A percentile compares a stretch with the other conserved stretches of the same genome.
Evolutionary conservation across 306 rosid genomes (phyloP).

Genomic region (Biancaea sappan): DNA sequence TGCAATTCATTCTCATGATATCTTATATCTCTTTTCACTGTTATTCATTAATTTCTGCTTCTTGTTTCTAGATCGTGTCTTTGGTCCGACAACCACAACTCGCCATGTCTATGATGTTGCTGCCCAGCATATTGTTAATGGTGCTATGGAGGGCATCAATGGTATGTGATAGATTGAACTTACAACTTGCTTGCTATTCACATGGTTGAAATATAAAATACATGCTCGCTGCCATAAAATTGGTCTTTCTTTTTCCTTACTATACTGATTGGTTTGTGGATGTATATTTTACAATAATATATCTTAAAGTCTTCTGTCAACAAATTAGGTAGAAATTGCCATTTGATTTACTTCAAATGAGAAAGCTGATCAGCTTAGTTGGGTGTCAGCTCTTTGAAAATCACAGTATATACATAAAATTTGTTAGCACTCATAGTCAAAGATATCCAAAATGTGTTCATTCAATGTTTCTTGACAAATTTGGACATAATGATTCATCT

Average conservation of each 20-base stretch:
- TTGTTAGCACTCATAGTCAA: slow-evolving; percentile 17
- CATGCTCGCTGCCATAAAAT: slow-evolving; percentile 24
- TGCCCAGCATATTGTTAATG: slow-evolving; percentile 87
- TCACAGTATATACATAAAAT: slow-evolving; percentile 27
- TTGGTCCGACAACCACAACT: slow-evolving; percentile 98
- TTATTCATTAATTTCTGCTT: slow-evolving; percentile 26
- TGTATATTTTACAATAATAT: slow-evolving; percentile 28
- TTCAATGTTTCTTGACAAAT: neutral
- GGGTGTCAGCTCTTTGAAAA: slow-evolving; percentile 20
- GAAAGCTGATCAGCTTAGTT: slow-evolving; percentile 16
- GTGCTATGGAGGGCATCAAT: slow-evolving; percentile 97
- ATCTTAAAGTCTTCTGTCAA: slow-evolving; percentile 14
- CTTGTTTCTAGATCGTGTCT: slow-evolving; percentile 75
- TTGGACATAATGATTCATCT: neutral
- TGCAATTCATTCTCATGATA: slow-evolving; percentile 7
- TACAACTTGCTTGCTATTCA: slow-evolving; percentile 31
- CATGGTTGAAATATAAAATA: slow-evolving; percentile 20
- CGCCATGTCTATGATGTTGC: slow-evolving; percentile 97
- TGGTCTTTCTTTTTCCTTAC: slow-evolving; percentile 18
- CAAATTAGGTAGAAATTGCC: slow-evolving; percentile 26
- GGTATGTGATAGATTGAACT: slow-evolving; percentile 59
- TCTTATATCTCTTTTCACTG: slow-evolving; percentile 10
- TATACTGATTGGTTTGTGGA: slow-evolving; percentile 18
- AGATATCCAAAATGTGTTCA: slow-evolving; percentile 20
- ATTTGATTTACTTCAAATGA: slow-evolving; percentile 18